Evolutionary conservation across 352 stramenopile species (phyloP).

Genomic region (Phytophthora constricta): DNA sequence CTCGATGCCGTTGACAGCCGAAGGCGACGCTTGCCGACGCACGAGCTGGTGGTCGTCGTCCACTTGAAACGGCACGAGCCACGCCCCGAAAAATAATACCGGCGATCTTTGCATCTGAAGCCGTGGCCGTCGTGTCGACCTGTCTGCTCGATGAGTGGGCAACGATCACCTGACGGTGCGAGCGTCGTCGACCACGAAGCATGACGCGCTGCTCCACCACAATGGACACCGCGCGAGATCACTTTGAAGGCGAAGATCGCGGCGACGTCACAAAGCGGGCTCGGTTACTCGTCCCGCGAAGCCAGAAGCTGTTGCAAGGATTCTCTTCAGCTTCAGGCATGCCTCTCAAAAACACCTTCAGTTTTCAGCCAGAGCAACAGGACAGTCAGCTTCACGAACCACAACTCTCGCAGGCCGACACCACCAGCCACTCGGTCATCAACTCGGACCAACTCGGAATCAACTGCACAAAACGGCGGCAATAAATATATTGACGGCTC

Average conservation of each 20-base stretch:
- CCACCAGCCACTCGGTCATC: neutral
- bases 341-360: neutral
- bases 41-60: neutral
- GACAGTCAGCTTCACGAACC: neutral
- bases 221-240: neutral
- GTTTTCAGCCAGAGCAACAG: too few relatives aligned
- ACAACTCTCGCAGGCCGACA: conserved; percentile 4
- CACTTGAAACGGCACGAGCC: conserved; percentile 15
- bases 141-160: neutral
- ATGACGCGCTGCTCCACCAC: neutral
- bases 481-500: conserved; percentile 57
- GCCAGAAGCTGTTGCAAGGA: too few relatives aligned
- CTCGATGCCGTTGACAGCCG: too few relatives aligned
- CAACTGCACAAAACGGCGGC: conserved; percentile 30
- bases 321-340: neutral
- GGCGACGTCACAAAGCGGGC: neutral
- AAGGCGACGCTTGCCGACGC: neutral
- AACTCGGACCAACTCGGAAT: conserved; percentile 12
- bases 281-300: too few relatives aligned
- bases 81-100: conserved; percentile 7
- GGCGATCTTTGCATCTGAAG: conserved; percentile 11
- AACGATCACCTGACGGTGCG: conserved; percentile 2
- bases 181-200: conserved; percentile 10
- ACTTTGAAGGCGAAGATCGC: neutral
- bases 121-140: neutral